Evolutionary conservation across 148 eudicot genomes (phyloP).

Genomic region (Rhododendron molle): DNA sequence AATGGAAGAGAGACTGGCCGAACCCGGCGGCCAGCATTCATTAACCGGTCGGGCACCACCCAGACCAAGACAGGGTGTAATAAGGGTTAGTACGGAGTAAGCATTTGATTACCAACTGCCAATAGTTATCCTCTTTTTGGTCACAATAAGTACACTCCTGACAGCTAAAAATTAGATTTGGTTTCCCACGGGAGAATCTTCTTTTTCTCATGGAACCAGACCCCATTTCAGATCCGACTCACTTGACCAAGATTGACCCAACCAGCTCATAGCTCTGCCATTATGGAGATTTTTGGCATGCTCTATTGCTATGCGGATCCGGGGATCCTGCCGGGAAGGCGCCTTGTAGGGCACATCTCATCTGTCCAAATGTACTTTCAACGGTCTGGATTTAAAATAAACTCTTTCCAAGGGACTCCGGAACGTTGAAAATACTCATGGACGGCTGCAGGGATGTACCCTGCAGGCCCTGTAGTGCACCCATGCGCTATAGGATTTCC

Average conservation of each 20-base stretch:
- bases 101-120: slow-evolving; percentile 30
- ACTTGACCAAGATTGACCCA: background rate
- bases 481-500: too few species aligned
- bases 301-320: background rate
- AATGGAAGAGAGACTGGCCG: background rate
- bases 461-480: too few species aligned
- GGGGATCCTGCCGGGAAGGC: too few species aligned
- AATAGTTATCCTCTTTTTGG: slow-evolving; percentile 29
- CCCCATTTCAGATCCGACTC: background rate
- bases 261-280: background rate
- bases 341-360: too few species aligned
- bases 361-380: too few species aligned
- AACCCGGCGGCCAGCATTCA: slow-evolving; percentile 48
- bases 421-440: too few species aligned
- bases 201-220: background rate
- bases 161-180: slow-evolving; percentile 32
- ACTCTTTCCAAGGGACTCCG: too few species aligned
- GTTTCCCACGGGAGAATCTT: slow-evolving; percentile 26
- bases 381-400: too few species aligned
- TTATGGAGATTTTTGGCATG: background rate
- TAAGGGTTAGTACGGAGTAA: background rate
- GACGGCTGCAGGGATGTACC: too few species aligned
- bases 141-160: slow-evolving; percentile 19
- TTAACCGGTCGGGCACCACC: slow-evolving; percentile 54
- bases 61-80: slow-evolving; percentile 40